Evolutionary conservation across 1,284 basidiomycete genomes (phyloP).

Genomic region (Agroathelia rolfsii): DNA sequence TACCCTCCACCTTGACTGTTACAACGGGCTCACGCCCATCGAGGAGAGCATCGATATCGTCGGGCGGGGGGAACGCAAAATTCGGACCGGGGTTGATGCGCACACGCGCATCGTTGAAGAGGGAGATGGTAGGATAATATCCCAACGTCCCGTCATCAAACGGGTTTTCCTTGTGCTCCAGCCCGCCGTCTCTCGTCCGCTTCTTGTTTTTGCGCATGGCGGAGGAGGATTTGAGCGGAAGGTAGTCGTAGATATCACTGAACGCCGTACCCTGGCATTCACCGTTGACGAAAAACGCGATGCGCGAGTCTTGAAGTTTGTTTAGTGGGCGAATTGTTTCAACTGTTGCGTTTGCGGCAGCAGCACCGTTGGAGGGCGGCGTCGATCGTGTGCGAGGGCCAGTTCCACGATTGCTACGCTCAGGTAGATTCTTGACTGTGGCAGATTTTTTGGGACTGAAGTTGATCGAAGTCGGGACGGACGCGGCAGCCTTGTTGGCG

Average conservation of each 20-base stretch:
- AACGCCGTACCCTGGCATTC: slow-evolving; percentile 81
- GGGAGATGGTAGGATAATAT: slow-evolving; percentile 91
- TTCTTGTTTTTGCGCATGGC: slow-evolving; percentile 46
- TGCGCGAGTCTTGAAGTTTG: slow-evolving; percentile 60
- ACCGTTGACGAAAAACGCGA: slow-evolving; percentile 93
- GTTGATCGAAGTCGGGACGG: slow-evolving; percentile 40
- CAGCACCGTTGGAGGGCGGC: slow-evolving; percentile 18
- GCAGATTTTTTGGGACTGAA: slow-evolving; percentile 56
- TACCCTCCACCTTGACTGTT: slow-evolving; percentile 13
- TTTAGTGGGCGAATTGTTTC: slow-evolving; percentile 60
- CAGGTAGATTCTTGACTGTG: slow-evolving; percentile 56
- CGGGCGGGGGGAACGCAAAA: slow-evolving; percentile 72
- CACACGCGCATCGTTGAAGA: slow-evolving; percentile 86
- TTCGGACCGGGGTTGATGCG: slow-evolving; percentile 81
- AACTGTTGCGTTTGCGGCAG: slow-evolving; percentile 23
- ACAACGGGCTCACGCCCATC: slow-evolving; percentile 17
- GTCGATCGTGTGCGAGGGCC: slow-evolving; percentile 16
- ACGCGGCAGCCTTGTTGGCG: slow-evolving; percentile 45
- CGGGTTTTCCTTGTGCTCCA: slow-evolving; percentile 71
- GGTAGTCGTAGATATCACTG: slow-evolving; percentile 82
- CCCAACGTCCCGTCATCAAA: slow-evolving; percentile 94
- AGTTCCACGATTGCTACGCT: slow-evolving; percentile 27
- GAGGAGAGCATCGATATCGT: slow-evolving; percentile 60
- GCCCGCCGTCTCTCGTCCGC: slow-evolving; percentile 52
- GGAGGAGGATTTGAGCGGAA: slow-evolving; percentile 66